Evolutionary conservation across 164 flowering plant species (phyloP).

Genomic region (Stephania yunnanensis): DNA sequence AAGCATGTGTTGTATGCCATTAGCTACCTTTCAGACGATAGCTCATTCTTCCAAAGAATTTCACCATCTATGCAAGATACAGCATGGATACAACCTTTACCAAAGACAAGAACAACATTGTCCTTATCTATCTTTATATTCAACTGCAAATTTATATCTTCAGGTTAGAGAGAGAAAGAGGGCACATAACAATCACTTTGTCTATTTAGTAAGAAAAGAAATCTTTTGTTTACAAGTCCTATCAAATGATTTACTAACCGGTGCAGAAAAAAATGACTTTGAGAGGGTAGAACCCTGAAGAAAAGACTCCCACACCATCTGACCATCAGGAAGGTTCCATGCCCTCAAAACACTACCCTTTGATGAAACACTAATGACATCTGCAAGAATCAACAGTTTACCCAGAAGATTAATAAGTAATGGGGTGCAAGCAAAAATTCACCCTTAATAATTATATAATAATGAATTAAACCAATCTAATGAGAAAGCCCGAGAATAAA

Average conservation of each 20-base stretch:
- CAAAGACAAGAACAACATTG: conserved; percentile 51
- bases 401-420: conserved; percentile 11
- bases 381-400: conserved; percentile 36
- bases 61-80: conserved; percentile 85
- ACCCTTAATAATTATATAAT: neutral
- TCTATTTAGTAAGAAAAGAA: neutral
- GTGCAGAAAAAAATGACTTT: conserved; percentile 49
- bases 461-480: neutral
- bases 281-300: conserved; percentile 65
- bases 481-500: neutral
- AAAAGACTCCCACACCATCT: conserved; percentile 92
- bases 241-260: conserved; percentile 44
- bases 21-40: conserved; percentile 59
- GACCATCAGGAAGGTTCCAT: conserved; percentile 99
- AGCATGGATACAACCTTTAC: conserved; percentile 72
- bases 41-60: conserved; percentile 69
- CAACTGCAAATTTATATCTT: conserved; percentile 32
- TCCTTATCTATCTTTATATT: conserved; percentile 59
- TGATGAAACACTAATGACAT: conserved; percentile 79
- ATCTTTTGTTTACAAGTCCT: neutral
- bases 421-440: neutral
- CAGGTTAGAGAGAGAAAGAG: neutral
- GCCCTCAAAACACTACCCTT: conserved; percentile 78
- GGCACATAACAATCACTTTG: neutral
- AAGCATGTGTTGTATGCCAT: neutral